Base-by-base conservation (phyloP, 2,329 filamentous ascomycete species). In the Cercospora berteroae region DNA sequence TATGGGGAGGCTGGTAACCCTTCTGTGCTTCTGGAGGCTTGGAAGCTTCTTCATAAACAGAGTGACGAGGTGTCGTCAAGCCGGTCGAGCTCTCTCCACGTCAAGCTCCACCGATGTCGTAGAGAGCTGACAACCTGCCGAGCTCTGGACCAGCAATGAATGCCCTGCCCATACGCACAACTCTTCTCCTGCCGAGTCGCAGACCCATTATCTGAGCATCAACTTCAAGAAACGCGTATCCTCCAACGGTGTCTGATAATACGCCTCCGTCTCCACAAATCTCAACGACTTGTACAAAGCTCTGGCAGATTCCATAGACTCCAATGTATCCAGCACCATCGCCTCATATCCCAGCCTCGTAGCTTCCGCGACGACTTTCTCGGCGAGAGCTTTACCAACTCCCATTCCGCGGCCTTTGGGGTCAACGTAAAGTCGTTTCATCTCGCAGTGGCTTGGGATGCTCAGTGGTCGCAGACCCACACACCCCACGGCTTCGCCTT, bases 391-490 rank as follows among this genome's bases (percentile, higher is more conserved):
- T 60, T 79, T 80, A 1, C 86, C 85, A 1, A 86, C 73, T 0
- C 85, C 84, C 12, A 79, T 70, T 2, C 86, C 83, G 25, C 86
- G 81, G 1, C 81, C 81, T 48, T 77, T 72, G 0, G 83, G 83
- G 2, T 77, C 67, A 8, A 86, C 80, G 70, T 86, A 89, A 0
- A 89, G 78, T 1, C 86, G 80, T 74, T 89, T 89, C 78, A 88
- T 84, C 74, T 89, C 87, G 68, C 70, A 73, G 29, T 50, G 50
- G 9, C 58, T 68, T 5, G 20, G 23, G 3, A 52, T 36, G 16
- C 20, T 39, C 18, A 83, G 79, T 2, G 79, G 75, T 13, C 85
- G 81, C 1, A 87, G 72, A 13, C 81, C 84, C 9, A 87, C 80
- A 71, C 83, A 87, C 4, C 86, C 85, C 1, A 87, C 72, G 4